phyloP scores from a whole-genome alignment of 2,329 filamentous ascomycete genomes.

The Byssothecium circinans region DNA sequence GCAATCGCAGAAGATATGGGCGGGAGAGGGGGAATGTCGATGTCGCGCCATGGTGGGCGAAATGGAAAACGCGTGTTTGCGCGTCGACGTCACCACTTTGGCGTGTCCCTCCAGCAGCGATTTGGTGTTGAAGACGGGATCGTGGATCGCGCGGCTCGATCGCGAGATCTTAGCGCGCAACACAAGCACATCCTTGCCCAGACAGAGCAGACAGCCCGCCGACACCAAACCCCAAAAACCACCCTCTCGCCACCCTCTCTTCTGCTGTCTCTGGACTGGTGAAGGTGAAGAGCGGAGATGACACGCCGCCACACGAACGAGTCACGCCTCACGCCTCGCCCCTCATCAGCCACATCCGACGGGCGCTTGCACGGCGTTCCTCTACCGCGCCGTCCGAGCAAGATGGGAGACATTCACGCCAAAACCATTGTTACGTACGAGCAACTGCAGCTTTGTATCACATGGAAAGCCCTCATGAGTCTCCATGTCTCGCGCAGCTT shows the following conservation, averaged over 20 bases:
- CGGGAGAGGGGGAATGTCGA: not conserved
- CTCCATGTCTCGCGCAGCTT: constrained; percentile 1
- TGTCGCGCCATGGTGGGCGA: not conserved
- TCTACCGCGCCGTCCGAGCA: too few relatives aligned
- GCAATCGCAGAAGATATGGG: not conserved
- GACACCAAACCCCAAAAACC: too few relatives aligned
- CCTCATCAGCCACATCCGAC: too few relatives aligned
- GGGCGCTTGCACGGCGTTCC: too few relatives aligned
- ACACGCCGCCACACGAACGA: too few relatives aligned
- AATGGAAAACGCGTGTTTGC: not conserved
- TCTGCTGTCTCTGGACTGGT: too few relatives aligned
- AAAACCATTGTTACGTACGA: constrained; percentile 20
- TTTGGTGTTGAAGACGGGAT: constrained; percentile 4
- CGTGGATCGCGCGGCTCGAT: constrained; percentile 11
- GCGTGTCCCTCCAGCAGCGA: not conserved
- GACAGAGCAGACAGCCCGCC: too few relatives aligned
- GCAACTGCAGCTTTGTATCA: constrained; percentile 15
- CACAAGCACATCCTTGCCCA: too few relatives aligned
- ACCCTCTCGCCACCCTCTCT: too few relatives aligned
- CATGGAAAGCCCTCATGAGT: constrained; percentile 6
- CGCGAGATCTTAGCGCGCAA: constrained; percentile 4
- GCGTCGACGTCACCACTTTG: constrained; percentile 8
- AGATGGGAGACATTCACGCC: too few relatives aligned
- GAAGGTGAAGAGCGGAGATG: too few relatives aligned
- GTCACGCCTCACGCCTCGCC: too few relatives aligned